phyloP scores from a whole-genome alignment of 169 alveolate species.

The Eimeria necatrix region DNA sequence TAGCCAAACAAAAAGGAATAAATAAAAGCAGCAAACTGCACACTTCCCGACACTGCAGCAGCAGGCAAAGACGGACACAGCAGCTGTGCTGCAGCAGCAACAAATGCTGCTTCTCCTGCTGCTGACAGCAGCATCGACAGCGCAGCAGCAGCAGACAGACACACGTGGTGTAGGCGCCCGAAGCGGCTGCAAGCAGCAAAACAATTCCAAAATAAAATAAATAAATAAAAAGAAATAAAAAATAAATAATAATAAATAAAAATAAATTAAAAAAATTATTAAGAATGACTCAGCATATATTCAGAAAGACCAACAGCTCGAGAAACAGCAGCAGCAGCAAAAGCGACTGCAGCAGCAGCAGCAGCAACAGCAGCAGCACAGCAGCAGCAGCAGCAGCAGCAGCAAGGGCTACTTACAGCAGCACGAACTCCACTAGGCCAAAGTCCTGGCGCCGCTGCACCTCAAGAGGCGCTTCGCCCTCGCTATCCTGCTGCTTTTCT shows the following conservation, averaged over 20 bases:
- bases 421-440: not conserved
- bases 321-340: not conserved
- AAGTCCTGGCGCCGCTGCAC: not conserved
- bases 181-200: not conserved
- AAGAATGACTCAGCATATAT: not conserved
- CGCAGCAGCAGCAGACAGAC: not conserved
- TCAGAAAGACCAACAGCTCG: not conserved
- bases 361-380: not conserved
- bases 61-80: constrained; percentile 11
- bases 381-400: no score
- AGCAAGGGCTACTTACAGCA: not conserved
- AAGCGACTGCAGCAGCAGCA: not conserved
- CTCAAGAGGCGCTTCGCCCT: not conserved
- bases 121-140: not conserved
- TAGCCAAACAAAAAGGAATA: not conserved
- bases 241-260: no score
- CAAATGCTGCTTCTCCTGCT: constrained; percentile 28
- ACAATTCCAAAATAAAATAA: no score
- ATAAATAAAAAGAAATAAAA: no score
- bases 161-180: not conserved
- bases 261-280: no score
- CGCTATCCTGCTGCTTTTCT: not conserved
- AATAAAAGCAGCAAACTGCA: not conserved
- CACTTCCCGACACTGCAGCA: not conserved
- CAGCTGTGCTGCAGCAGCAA: not conserved